phyloP scores from a whole-genome alignment of 805 yeast genomes.

The Spathaspora gorwiae region DNA sequence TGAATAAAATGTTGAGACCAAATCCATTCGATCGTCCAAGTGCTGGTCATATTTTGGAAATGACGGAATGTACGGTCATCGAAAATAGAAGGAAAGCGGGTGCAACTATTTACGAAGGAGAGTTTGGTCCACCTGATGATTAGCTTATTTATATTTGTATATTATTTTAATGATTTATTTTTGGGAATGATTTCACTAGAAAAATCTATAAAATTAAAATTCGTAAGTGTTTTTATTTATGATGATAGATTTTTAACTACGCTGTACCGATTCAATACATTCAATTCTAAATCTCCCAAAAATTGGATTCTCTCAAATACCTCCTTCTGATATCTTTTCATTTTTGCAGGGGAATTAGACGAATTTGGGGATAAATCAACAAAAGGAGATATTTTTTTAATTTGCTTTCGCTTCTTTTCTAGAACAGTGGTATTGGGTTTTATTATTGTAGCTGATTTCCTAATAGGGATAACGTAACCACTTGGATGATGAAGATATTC shows the following conservation, averaged over 20 bases:
- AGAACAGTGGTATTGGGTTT: background rate
- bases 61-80: constrained; percentile 71
- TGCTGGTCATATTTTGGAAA: constrained; percentile 62
- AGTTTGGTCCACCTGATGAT: constrained; percentile 66
- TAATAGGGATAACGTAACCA: constrained; percentile 2
- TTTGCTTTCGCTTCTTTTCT: background rate
- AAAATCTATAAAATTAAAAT: background rate
- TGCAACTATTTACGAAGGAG: constrained; percentile 93
- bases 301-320: constrained; percentile 8
- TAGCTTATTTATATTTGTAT: background rate
- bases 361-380: constrained; percentile 3
- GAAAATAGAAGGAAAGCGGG: constrained; percentile 84
- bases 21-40: constrained; percentile 77
- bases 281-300: constrained; percentile 7
- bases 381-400: background rate
- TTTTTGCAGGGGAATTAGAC: constrained; percentile 1
- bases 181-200: background rate
- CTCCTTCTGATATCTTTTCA: constrained; percentile 5
- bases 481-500: constrained; percentile 4
- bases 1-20: constrained; percentile 86
- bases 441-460: background rate
- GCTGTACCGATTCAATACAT: constrained; percentile 6
- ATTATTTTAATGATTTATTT: background rate
- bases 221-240: background rate
- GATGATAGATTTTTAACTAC: background rate